Conservation (phyloP, 768 basidiomycete genomes). For the Mycena olivaceomarginata region DNA sequence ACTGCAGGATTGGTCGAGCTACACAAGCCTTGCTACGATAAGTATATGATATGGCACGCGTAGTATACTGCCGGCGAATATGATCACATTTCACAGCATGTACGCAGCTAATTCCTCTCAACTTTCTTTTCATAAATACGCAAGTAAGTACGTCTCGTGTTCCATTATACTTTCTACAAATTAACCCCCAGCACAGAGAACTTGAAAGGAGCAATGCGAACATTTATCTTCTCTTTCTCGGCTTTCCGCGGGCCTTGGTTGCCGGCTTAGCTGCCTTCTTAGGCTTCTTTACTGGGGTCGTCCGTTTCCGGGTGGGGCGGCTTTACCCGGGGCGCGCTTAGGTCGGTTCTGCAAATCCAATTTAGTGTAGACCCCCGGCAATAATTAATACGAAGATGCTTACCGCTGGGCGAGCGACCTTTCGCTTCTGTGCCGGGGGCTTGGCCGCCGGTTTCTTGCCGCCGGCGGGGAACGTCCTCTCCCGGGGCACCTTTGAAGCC, state of each 20-base stretch:
- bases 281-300: slow-evolving; percentile 18
- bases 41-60: too few species aligned
- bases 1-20: too few species aligned
- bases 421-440: slow-evolving; percentile 4
- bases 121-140: slow-evolving; percentile 2
- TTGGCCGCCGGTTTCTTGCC: slow-evolving; percentile 10
- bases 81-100: not conserved
- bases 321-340: slow-evolving; percentile 11
- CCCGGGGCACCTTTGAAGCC: slow-evolving; percentile 11
- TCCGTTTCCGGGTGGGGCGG: slow-evolving; percentile 11
- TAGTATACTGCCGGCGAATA: not conserved
- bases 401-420: slow-evolving; percentile 12
- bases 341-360: slow-evolving; percentile 10
- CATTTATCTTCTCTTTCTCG: slow-evolving; percentile 27
- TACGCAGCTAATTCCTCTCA: slow-evolving; percentile 1
- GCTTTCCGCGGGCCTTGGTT: slow-evolving; percentile 14
- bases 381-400: slow-evolving; percentile 2
- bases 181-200: slow-evolving; percentile 10
- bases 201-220: not conserved
- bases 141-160: not conserved
- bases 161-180: slow-evolving; percentile 14
- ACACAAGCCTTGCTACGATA: too few species aligned
- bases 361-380: not conserved
- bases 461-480: slow-evolving; percentile 7
- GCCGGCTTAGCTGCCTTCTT: slow-evolving; percentile 21